phyloP scores from a whole-genome alignment of 345 rosid species.

The Populus davidiana region DNA sequence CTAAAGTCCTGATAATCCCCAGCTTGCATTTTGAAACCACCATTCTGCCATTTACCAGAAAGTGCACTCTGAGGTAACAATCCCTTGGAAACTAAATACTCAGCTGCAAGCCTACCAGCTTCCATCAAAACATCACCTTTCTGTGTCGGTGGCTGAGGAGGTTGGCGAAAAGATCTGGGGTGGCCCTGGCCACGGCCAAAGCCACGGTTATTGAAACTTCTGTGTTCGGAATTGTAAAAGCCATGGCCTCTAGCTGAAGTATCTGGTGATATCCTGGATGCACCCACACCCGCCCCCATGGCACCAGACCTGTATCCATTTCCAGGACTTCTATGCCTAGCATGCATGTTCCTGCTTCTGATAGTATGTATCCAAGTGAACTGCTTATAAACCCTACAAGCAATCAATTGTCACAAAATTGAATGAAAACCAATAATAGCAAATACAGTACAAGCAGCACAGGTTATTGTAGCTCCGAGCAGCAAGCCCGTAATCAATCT shows the following conservation, averaged over 20 bases:
- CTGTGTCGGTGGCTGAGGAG: conserved; percentile 52
- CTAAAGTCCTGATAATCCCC: conserved; percentile 55
- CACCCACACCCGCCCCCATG: conserved; percentile 61
- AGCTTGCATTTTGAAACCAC: conserved; percentile 55
- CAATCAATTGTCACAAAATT: neutral
- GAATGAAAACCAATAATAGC: neutral
- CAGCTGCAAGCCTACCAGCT: conserved; percentile 92
- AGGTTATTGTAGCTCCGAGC: neutral
- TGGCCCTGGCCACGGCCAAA: conserved; percentile 77
- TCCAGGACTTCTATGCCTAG: conserved; percentile 84
- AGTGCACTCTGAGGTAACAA: conserved; percentile 53
- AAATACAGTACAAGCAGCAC: neutral
- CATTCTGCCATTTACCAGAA: conserved; percentile 76
- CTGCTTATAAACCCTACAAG: neutral
- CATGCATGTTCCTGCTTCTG: conserved; percentile 55
- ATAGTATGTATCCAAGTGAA: neutral
- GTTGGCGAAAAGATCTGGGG: conserved; percentile 48
- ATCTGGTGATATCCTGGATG: conserved; percentile 57
- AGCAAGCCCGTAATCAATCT: neutral
- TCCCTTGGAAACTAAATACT: conserved; percentile 88
- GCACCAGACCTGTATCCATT: conserved; percentile 78
- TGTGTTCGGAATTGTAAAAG: conserved; percentile 63
- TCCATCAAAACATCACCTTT: conserved; percentile 69
- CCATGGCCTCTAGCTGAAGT: conserved; percentile 73
- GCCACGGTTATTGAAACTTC: conserved; percentile 66